Conservation (phyloP, 2,329 filamentous ascomycete genomes). For the Karstenula rhodostoma region DNA sequence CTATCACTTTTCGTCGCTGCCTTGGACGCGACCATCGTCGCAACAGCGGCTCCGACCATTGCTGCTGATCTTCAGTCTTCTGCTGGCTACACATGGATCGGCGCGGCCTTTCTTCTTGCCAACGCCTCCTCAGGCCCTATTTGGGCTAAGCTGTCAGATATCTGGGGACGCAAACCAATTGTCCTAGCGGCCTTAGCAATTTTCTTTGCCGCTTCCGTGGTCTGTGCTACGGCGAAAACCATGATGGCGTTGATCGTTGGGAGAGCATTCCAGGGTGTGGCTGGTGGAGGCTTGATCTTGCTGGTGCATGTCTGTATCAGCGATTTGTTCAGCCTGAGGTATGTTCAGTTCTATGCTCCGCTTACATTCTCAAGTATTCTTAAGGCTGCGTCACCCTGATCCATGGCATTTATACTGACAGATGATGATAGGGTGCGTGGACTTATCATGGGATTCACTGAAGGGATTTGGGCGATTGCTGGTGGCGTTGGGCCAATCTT, state of each 20-base stretch:
- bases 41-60: conserved; percentile 73
- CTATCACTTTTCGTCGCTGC: conserved; percentile 53
- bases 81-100: conserved; percentile 80
- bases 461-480: conserved; percentile 64
- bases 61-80: conserved; percentile 69
- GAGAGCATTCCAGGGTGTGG: conserved; percentile 69
- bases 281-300: conserved; percentile 68
- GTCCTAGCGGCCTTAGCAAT: conserved; percentile 60
- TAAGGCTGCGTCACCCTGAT: background rate
- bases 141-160: conserved; percentile 71
- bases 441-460: conserved; percentile 61
- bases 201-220: conserved; percentile 68
- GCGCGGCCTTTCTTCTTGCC: conserved; percentile 74
- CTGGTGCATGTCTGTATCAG: conserved; percentile 70
- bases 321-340: conserved; percentile 68
- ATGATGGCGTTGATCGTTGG: conserved; percentile 69
- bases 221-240: conserved; percentile 64
- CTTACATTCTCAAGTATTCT: background rate
- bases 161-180: conserved; percentile 66
- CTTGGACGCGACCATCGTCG: conserved; percentile 65
- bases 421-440: conserved; percentile 50
- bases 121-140: conserved; percentile 72
- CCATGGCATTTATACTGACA: background rate
- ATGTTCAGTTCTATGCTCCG: background rate
- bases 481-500: conserved; percentile 62